Evolutionary conservation across 2,329 filamentous ascomycete genomes (phyloP).

Genomic region (Pseudonectria buxi): DNA sequence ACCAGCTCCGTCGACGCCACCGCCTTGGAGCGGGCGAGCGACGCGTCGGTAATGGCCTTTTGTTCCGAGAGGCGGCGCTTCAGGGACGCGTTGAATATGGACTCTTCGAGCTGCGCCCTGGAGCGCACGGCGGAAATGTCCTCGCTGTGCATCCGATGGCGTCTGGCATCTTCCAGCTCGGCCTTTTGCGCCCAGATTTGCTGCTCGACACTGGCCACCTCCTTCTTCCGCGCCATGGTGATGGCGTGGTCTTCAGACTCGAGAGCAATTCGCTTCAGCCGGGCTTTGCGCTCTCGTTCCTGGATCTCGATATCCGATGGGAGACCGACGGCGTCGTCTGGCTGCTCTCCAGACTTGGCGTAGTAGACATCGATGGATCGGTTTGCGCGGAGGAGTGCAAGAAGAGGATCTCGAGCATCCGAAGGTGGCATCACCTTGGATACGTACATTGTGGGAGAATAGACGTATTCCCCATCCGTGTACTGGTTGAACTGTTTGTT

Average conservation of each 20-base stretch:
- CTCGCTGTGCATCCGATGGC: conserved; percentile 37
- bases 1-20: conserved; percentile 42
- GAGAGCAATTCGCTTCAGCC: conserved; percentile 36
- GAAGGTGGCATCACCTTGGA: conserved; percentile 36
- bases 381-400: conserved; percentile 44
- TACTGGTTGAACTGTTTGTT: conserved; percentile 54
- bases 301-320: conserved; percentile 42
- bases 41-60: conserved; percentile 39
- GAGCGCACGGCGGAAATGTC: conserved; percentile 39
- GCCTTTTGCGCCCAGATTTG: conserved; percentile 43
- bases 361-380: conserved; percentile 49
- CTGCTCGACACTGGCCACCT: conserved; percentile 45
- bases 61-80: conserved; percentile 38
- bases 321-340: conserved; percentile 45
- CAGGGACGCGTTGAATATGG: conserved; percentile 26
- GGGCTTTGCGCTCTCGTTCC: conserved; percentile 44
- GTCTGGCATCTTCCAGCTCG: conserved; percentile 46
- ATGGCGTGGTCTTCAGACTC: conserved; percentile 44
- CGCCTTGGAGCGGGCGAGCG: conserved; percentile 35
- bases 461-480: conserved; percentile 46
- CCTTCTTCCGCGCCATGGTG: conserved; percentile 41
- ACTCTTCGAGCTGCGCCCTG: conserved; percentile 42
- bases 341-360: conserved; percentile 46
- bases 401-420: conserved; percentile 34
- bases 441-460: conserved; percentile 60